Evolutionary conservation across 805 yeast species (phyloP).

Genomic region (Yamadazyma nakazawae): DNA sequence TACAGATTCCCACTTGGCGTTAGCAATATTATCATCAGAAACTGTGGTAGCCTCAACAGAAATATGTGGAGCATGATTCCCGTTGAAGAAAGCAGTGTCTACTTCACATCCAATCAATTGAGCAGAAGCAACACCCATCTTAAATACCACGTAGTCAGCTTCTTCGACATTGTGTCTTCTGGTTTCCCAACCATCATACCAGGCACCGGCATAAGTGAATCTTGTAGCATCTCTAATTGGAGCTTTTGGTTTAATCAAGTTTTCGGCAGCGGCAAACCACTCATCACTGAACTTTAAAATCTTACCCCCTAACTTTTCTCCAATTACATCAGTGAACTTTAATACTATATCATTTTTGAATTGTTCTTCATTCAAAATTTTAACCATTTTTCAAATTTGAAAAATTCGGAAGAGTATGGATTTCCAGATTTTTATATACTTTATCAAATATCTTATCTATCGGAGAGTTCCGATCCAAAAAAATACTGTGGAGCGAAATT

Average conservation of each 20-base stretch:
- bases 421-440: too few relatives aligned
- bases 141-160: conserved; percentile 84
- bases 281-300: conserved; percentile 75
- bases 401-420: neutral
- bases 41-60: conserved; percentile 69
- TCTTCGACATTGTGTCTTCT: conserved; percentile 84
- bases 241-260: conserved; percentile 73
- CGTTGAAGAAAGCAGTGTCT: conserved; percentile 92
- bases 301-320: conserved; percentile 78
- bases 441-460: neutral
- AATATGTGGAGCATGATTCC: conserved; percentile 91
- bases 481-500: neutral
- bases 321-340: conserved; percentile 73
- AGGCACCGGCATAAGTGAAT: conserved; percentile 84
- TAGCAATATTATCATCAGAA: conserved; percentile 30
- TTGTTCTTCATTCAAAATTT: conserved; percentile 24
- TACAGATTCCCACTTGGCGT: conserved; percentile 66
- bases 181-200: conserved; percentile 99
- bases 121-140: conserved; percentile 82
- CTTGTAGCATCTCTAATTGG: conserved; percentile 80
- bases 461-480: conserved; percentile 3
- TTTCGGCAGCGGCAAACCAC: conserved; percentile 93
- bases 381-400: conserved; percentile 14
- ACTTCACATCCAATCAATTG: conserved; percentile 78
- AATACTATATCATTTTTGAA: conserved; percentile 47